Conservation (phyloP, 2,329 filamentous ascomycete genomes). For the Aaosphaeria pasadenensis region DNA sequence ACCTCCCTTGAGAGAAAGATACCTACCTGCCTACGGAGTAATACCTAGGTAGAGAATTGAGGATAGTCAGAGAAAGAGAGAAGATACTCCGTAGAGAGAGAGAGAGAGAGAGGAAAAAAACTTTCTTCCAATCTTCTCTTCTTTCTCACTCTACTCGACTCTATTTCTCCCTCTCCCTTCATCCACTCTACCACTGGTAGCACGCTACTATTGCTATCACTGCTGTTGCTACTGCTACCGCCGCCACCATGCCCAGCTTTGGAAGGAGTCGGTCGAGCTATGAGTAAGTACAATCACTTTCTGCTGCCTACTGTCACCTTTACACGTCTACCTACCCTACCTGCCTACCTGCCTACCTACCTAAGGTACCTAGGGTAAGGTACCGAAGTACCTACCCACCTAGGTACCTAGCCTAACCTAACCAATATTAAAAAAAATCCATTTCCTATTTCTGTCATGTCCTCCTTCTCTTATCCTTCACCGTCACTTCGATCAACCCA, state of each 20-base stretch:
- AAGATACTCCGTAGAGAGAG: too few relatives aligned
- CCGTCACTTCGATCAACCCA: constrained; percentile 2
- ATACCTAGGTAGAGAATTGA: not conserved
- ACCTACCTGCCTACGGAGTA: not conserved
- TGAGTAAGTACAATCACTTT: constrained; percentile 28
- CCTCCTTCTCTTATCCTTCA: constrained; percentile 5
- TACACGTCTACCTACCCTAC: constrained; percentile 1
- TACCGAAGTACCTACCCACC: too few relatives aligned
- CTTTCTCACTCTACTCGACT: too few relatives aligned
- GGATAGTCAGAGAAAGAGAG: too few relatives aligned
- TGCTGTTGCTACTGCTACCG: constrained; percentile 10
- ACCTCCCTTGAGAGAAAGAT: not conserved
- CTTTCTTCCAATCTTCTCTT: too few relatives aligned
- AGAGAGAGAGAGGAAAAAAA: too few relatives aligned
- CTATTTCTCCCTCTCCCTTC: too few relatives aligned
- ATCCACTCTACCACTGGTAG: constrained; percentile 13
- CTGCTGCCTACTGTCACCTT: too few relatives aligned
- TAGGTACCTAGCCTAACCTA: too few relatives aligned
- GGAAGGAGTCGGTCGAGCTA: constrained; percentile 37
- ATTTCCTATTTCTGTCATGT: too few relatives aligned
- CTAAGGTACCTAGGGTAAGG: too few relatives aligned
- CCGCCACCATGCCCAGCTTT: constrained; percentile 37
- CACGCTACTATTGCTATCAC: constrained; percentile 18
- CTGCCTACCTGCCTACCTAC: constrained; percentile 2
- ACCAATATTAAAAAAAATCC: too few relatives aligned